Evolutionary conservation across 73 alveolate species (phyloP).

Genomic region (Blepharisma japonicum): DNA sequence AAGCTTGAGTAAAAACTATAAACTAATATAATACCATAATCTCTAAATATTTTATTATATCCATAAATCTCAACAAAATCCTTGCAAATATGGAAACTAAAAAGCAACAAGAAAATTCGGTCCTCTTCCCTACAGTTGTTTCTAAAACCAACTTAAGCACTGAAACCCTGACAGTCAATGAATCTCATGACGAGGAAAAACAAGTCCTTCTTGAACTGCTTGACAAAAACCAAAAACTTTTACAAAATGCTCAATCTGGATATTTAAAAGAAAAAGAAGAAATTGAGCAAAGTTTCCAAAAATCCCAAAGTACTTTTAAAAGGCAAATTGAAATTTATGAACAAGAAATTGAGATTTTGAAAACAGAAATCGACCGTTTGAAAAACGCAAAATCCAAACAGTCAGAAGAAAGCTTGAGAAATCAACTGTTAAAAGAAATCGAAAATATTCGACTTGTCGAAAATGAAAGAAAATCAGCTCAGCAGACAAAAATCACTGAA

Average conservation of each 20-base stretch:
- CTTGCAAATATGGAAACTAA: no score
- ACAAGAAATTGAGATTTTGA: neutral
- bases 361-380: neutral
- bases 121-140: no score
- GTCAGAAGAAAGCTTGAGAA: conserved; percentile 1
- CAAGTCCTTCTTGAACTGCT: neutral
- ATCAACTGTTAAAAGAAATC: conserved; percentile 10
- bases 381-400: neutral
- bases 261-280: neutral
- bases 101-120: no score
- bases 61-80: no score
- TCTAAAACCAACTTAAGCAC: no score
- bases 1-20: no score
- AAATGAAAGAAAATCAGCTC: neutral
- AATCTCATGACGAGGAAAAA: no score
- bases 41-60: no score
- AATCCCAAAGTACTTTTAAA: neutral
- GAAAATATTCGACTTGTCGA: neutral
- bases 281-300: neutral
- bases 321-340: neutral
- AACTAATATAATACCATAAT: no score
- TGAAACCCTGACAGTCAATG: no score
- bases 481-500: neutral
- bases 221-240: neutral
- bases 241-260: neutral